Percentiles rank a stretch among this genome's conserved stretches.
Conservation (phyloP, 2,329 filamentous ascomycete genomes). For the Dactylellina haptotyla region DNA sequence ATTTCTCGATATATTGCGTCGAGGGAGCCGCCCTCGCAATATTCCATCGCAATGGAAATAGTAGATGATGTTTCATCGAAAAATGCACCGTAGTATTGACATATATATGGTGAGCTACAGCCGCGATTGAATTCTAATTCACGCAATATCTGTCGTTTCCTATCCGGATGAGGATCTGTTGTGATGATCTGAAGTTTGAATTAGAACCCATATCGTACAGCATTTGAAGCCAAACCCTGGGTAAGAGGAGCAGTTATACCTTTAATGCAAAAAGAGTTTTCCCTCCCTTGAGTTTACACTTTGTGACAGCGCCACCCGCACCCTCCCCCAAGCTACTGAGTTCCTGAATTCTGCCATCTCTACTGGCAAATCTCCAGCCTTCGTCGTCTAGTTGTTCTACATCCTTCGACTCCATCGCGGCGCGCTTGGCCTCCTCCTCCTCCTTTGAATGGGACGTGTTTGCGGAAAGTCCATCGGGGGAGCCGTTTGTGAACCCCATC, state of each 20-base stretch:
- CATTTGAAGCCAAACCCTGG: constrained; percentile 11
- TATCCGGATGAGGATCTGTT: constrained; percentile 94
- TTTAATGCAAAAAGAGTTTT: constrained; percentile 97
- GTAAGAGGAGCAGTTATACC: constrained; percentile 65
- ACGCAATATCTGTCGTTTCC: constrained; percentile 97
- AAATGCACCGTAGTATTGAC: constrained; percentile 96
- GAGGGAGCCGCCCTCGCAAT: constrained; percentile 93
- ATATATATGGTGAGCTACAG: constrained; percentile 95
- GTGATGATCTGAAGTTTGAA: constrained; percentile 80
- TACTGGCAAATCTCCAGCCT: constrained; percentile 91
- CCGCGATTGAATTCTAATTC: constrained; percentile 98
- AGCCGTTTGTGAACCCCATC: constrained; percentile 49
- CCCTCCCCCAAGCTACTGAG: constrained; percentile 91
- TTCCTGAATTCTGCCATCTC: constrained; percentile 86
- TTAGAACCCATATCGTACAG: background rate
- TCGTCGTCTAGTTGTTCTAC: constrained; percentile 95
- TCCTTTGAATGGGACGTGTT: constrained; percentile 53
- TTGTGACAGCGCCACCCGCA: constrained; percentile 92
- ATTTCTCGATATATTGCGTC: constrained; percentile 98
- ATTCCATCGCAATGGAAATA: constrained; percentile 99
- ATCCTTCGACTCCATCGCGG: constrained; percentile 70
- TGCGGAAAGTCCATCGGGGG: constrained; percentile 40
- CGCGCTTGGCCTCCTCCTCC: constrained; percentile 52
- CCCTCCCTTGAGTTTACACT: constrained; percentile 85
- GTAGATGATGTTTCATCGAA: constrained; percentile 95